These are phyloP conservation scores for Lentinula lateritia DNA, from an alignment of 768 basidiomycete species.

Conservation along the genomic window DNA sequence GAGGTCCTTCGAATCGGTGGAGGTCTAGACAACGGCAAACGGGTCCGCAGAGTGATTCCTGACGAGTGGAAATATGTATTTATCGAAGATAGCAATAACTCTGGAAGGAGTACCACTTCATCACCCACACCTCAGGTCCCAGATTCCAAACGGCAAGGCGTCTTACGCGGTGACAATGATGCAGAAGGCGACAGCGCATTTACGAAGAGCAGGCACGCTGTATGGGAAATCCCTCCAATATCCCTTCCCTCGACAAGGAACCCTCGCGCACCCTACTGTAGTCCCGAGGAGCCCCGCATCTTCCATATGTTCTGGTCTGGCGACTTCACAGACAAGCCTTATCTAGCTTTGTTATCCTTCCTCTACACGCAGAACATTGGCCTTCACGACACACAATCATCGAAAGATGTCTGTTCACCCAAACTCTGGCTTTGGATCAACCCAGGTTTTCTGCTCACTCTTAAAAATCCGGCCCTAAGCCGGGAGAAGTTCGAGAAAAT, in stretches of 20 bases:
- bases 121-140: background rate
- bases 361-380: conserved; percentile 68
- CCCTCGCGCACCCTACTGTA: conserved; percentile 65
- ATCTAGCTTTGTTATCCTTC: conserved; percentile 65
- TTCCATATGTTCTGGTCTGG: conserved; percentile 97
- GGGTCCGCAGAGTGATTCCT: conserved; percentile 67
- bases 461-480: conserved; percentile 40
- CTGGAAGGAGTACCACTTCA: background rate
- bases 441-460: conserved; percentile 46
- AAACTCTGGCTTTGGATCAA: conserved; percentile 79
- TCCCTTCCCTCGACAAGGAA: conserved; percentile 41
- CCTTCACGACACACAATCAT: conserved; percentile 18
- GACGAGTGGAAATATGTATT: conserved; percentile 90
- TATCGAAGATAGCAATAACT: conserved; percentile 39
- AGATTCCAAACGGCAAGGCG: background rate
- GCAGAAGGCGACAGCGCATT: background rate
- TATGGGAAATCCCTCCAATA: conserved; percentile 53
- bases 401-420: conserved; percentile 47
- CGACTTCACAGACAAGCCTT: conserved; percentile 73
- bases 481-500: conserved; percentile 47
- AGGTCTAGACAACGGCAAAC: conserved; percentile 78
- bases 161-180: conserved; percentile 3
- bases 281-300: conserved; percentile 76
- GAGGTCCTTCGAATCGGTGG: conserved; percentile 90
- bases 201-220: conserved; percentile 49